These are phyloP conservation scores for Metarhizium album DNA, from an alignment of 2,329 filamentous ascomycete species.

Conservation along the genomic window DNA sequence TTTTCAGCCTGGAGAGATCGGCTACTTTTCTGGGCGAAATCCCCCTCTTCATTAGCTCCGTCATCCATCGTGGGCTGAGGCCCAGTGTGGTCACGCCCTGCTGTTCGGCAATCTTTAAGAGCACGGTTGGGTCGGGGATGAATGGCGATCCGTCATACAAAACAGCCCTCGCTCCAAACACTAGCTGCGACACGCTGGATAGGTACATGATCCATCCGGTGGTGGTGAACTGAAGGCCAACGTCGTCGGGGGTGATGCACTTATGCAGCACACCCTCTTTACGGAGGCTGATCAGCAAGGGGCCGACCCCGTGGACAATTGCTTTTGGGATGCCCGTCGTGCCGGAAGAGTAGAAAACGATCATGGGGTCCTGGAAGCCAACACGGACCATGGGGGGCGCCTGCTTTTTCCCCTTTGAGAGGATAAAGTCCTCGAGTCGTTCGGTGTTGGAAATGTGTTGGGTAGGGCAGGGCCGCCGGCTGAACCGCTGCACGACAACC, in stretches of 20 bases:
- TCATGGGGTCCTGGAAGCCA: conserved; percentile 62
- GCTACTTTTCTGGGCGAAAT: conserved; percentile 51
- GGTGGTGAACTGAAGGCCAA: conserved; percentile 47
- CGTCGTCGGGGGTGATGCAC: conserved; percentile 25
- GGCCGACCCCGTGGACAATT: conserved; percentile 68
- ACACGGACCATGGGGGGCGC: conserved; percentile 47
- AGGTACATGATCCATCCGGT: conserved; percentile 90
- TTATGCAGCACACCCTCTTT: conserved; percentile 52
- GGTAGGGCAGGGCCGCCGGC: conserved; percentile 44
- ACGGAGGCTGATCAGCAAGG: conserved; percentile 39
- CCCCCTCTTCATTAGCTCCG: conserved; percentile 55
- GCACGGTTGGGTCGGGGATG: conserved; percentile 51
- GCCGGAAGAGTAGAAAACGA: conserved; percentile 70
- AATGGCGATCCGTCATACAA: conserved; percentile 83
- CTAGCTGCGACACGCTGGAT: conserved; percentile 43
- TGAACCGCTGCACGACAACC: conserved; percentile 57
- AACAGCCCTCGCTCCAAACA: conserved; percentile 50
- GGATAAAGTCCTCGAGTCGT: conserved; percentile 34
- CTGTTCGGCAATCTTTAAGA: conserved; percentile 51
- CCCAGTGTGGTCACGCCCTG: conserved; percentile 63
- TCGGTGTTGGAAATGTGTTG: conserved; percentile 36
- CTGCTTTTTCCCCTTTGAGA: conserved; percentile 14
- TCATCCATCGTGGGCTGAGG: conserved; percentile 65
- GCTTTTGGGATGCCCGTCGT: conserved; percentile 80
- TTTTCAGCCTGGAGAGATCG: conserved; percentile 49